These are phyloP conservation scores for Phytophthora hibernalis DNA, from an alignment of 352 stramenopile species.

Conservation along the genomic window DNA sequence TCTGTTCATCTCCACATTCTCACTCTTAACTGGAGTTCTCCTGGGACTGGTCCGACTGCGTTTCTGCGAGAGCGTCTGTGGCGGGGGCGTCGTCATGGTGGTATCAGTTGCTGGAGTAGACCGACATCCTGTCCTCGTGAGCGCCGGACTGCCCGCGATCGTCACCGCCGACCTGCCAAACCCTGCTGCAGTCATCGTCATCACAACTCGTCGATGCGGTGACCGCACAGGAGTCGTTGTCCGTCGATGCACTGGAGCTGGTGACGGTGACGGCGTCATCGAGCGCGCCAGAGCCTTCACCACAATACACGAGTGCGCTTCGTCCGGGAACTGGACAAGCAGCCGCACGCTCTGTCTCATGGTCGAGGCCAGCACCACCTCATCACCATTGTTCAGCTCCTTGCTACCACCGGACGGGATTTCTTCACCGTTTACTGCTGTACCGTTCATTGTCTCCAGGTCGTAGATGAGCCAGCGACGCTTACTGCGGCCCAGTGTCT, in stretches of 20 bases:
- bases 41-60: constrained; percentile 34
- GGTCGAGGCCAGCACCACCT: constrained; percentile 70
- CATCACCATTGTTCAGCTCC: constrained; percentile 72
- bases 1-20: constrained; percentile 33
- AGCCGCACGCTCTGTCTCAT: constrained; percentile 72
- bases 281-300: constrained; percentile 42
- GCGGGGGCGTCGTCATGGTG: constrained; percentile 20
- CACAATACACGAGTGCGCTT: constrained; percentile 47
- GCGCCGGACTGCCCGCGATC: constrained; percentile 23
- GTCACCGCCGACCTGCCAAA: constrained; percentile 25
- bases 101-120: constrained; percentile 20
- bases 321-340: constrained; percentile 54
- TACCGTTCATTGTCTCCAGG: constrained; percentile 83
- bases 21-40: constrained; percentile 17
- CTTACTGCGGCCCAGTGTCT: constrained; percentile 20
- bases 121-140: constrained; percentile 26
- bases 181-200: constrained; percentile 19
- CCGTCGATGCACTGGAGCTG: constrained; percentile 19
- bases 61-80: constrained; percentile 36
- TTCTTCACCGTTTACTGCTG: constrained; percentile 75
- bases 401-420: constrained; percentile 57
- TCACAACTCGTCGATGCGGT: constrained; percentile 22
- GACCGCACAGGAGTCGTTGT: not conserved
- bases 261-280: constrained; percentile 10
- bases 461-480: constrained; percentile 82